Base-by-base conservation (phyloP, 805 yeast genomes). In the Suhomyces vadensis region DNA sequence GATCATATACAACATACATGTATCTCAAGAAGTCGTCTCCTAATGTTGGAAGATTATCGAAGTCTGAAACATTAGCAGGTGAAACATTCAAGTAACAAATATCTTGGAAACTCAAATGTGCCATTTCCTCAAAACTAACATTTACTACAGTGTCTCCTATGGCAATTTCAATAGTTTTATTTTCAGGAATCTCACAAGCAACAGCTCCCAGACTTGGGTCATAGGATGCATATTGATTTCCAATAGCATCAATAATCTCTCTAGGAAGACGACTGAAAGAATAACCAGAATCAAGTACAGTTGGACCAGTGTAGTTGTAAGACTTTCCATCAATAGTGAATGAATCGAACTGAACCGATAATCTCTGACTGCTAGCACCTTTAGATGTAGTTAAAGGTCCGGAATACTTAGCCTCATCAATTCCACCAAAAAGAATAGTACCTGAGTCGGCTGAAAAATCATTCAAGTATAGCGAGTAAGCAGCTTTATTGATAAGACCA, bases 1-100 rank as follows among this genome's bases (percentile, higher is more conserved):
- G 56, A 58, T 81, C 83, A 46, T 71, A 82, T 37, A 79, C 83
- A 29, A 74, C 69, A 51, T 81, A 80, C 1, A 77, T 78, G 24
- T 73, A 58, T 47, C 76, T 66, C 44, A 82, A 55, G 58, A 82
- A 74, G 3, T 74, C 62, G 56, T 79, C 83, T 39, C 85, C 85
- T 11, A 79, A 58, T 6, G 74, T 37, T 26, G 10, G 5, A 9
- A 9, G 22, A n/a, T 20, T 11, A 6, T 7, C 13, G 11, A 31
- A 6, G 8, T n/a, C 10, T 3, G 5, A 27, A 17, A 27, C 10
- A 8, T 13, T 27, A 17, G 17, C 16, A 4, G 6, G 1, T 13
- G 8, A 8, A 13, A 27, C 10, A 6, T 10, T 17, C n/a, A 14
- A 27, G 4, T 6, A 6, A 13, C 29, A n/a, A 11, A 13, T 4